phyloP scores from a whole-genome alignment of 2,329 filamentous ascomycete genomes.

The Allantophomopsis lycopodina region DNA sequence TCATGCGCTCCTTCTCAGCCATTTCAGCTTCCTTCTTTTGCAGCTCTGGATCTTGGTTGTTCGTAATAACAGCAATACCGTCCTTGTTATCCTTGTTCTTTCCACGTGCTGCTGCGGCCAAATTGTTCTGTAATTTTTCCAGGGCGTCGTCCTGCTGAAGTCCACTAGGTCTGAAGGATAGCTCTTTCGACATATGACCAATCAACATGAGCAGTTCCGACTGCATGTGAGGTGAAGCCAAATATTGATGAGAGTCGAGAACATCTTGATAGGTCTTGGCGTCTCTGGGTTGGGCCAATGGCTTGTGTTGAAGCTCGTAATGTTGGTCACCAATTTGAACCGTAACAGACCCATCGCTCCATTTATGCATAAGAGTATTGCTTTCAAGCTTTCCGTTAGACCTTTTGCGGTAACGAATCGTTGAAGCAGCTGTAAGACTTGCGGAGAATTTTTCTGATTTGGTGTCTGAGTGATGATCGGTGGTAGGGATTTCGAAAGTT shows the following conservation, averaged over 20 bases:
- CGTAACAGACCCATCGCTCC: conserved; percentile 69
- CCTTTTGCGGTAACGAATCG: conserved; percentile 57
- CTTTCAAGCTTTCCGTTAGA: conserved; percentile 54
- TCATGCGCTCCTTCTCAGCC: conserved; percentile 60
- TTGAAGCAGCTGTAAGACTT: conserved; percentile 44
- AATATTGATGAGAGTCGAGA: conserved; percentile 64
- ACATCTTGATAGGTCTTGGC: conserved; percentile 47
- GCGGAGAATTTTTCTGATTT: conserved; percentile 35
- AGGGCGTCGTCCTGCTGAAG: conserved; percentile 59
- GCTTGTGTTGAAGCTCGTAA: conserved; percentile 60
- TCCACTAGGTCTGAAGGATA: conserved; percentile 53
- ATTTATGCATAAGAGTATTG: conserved; percentile 61
- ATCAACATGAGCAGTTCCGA: conserved; percentile 59
- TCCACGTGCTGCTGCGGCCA: conserved; percentile 48
- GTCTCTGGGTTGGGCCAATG: conserved; percentile 43
- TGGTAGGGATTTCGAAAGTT: conserved; percentile 50
- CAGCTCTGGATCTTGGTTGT: conserved; percentile 62
- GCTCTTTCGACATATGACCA: conserved; percentile 63
- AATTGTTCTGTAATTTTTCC: conserved; percentile 49
- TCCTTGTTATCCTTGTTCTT: conserved; percentile 37
- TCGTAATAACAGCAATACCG: conserved; percentile 52
- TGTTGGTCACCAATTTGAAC: conserved; percentile 64
- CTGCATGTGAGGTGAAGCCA: conserved; percentile 55
- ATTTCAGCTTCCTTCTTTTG: conserved; percentile 61
- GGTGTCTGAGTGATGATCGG: conserved; percentile 34